Percentiles rank a stretch among this genome's conserved stretches.
phyloP scores from a whole-genome alignment of 176 grass and related monocot species.

The bread wheat (Triticum aestivum) region IWGSC_CS_RefSeq_v2.1 NC_057812.1:21121278-21121777 shows the following conservation, averaged over 20 bases:
- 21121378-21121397: neutral
- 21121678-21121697: constrained; percentile 77
- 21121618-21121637: constrained; percentile 97
- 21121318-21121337: no score
- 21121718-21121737: constrained; percentile 74
- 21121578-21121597: constrained; percentile 94
- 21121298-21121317: no score
- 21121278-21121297: no score
- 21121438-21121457: neutral
- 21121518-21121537: constrained; percentile 30
- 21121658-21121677: constrained; percentile 81
- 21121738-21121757: constrained; percentile 69
- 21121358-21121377: neutral
- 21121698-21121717: constrained; percentile 59
- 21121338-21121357: neutral
- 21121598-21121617: constrained; percentile 71
- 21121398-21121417: neutral
- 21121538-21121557: neutral
- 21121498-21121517: neutral
- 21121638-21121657: constrained; percentile 76
- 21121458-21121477: neutral
- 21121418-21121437: no score
- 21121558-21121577: constrained; percentile 8
- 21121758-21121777: constrained; percentile 68
- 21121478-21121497: neutral